These are phyloP conservation scores for Rauvolfia tetraphylla DNA, from an alignment of 257 asterid species.

Conservation along the genomic window DNA sequence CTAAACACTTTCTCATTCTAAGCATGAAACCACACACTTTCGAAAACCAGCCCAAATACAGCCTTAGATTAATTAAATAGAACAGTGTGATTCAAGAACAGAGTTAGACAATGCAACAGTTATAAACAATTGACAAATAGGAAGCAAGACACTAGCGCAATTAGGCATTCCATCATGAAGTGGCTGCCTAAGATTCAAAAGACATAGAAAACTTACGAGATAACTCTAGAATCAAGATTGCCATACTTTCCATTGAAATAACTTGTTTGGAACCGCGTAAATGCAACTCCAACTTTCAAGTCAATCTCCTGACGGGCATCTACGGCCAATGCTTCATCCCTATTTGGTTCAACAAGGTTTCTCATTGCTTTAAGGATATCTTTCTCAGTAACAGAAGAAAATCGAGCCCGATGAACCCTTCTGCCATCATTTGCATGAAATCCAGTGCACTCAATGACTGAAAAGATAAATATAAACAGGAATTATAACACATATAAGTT, in stretches of 20 bases:
- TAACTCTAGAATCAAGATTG: slow-evolving; percentile 92
- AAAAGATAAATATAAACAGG: slow-evolving; percentile 18
- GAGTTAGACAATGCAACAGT: background rate
- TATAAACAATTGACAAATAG: background rate
- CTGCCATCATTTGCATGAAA: slow-evolving; percentile 55
- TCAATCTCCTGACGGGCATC: slow-evolving; percentile 97
- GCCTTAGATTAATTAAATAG: background rate
- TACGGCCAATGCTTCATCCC: slow-evolving; percentile 85
- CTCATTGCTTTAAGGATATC: slow-evolving; percentile 77
- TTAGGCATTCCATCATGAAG: background rate
- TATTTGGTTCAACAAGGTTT: slow-evolving; percentile 71
- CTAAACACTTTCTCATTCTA: too few species aligned
- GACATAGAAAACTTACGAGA: slow-evolving; percentile 62
- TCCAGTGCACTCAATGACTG: slow-evolving; percentile 81
- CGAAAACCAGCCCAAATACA: too few species aligned
- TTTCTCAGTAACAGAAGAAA: slow-evolving; percentile 88
- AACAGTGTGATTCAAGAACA: background rate
- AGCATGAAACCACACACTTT: too few species aligned
- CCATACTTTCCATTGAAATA: slow-evolving; percentile 95
- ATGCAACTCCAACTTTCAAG: slow-evolving; percentile 96
- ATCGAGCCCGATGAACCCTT: slow-evolving; percentile 77
- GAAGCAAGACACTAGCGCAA: background rate
- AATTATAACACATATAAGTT: background rate
- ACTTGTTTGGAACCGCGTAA: slow-evolving; percentile 86
- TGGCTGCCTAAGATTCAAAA: background rate